Conservation (phyloP, 306 rosid species). For the Betula pendula region DNA sequence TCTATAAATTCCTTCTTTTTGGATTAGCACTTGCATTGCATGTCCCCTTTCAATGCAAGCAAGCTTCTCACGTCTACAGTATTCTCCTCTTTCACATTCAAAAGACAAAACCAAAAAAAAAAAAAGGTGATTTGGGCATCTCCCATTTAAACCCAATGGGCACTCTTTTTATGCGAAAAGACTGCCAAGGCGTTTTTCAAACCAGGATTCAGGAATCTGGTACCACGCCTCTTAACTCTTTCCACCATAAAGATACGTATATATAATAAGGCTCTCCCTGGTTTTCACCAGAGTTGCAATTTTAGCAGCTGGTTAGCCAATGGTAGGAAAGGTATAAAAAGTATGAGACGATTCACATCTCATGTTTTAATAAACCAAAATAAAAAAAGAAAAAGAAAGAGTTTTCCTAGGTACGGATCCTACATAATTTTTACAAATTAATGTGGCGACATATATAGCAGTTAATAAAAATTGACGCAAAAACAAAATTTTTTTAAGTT, state of each 20-base stretch:
- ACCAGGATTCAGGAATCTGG: neutral
- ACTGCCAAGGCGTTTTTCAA: neutral
- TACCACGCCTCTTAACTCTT: neutral
- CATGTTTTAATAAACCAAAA: neutral
- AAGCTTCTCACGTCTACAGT: constrained; percentile 35
- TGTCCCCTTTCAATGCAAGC: constrained; percentile 54
- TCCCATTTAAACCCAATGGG: neutral
- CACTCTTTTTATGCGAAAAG: constrained; percentile 12
- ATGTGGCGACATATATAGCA: too few species aligned
- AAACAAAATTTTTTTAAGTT: too few species aligned
- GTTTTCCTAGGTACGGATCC: too few species aligned
- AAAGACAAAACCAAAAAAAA: neutral
- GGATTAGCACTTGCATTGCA: constrained; percentile 62
- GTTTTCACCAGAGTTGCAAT: constrained; percentile 1
- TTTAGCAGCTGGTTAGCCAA: neutral
- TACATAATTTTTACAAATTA: too few species aligned
- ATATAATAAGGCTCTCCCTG: neutral
- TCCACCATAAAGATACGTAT: constrained; percentile 1
- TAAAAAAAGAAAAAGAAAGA: neutral
- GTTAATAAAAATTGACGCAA: too few species aligned
- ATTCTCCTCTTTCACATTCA: constrained; percentile 23
- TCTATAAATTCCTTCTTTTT: constrained; percentile 58
- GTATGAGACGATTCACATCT: neutral
- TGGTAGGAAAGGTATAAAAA: neutral
- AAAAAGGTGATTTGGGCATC: constrained; percentile 11